Evolutionary conservation across 1,284 basidiomycete species (phyloP).

Genomic region (Takashimella koratensis): DNA sequence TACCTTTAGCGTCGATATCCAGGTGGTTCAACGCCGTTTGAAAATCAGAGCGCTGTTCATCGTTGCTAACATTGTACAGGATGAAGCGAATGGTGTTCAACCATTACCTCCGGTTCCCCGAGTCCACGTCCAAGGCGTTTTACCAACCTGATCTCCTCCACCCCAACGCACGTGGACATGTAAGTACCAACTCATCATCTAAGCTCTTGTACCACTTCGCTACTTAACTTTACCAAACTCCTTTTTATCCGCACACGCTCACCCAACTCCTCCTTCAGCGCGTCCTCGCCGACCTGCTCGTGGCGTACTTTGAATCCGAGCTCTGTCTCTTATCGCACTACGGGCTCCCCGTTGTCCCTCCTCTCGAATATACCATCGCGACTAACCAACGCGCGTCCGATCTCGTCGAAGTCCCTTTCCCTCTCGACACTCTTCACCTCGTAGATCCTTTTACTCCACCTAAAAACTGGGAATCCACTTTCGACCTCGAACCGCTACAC

Average conservation of each 20-base stretch:
- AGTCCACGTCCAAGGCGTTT: slow-evolving; percentile 36
- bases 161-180: slow-evolving; percentile 47
- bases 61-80: too few species aligned
- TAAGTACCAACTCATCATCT: too few species aligned
- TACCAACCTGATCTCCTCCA: slow-evolving; percentile 42
- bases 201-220: neutral
- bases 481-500: slow-evolving; percentile 25
- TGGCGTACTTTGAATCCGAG: slow-evolving; percentile 47
- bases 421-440: slow-evolving; percentile 32
- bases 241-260: too few species aligned
- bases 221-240: neutral
- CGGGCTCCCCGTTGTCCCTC: slow-evolving; percentile 32
- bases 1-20: too few species aligned
- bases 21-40: too few species aligned
- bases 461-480: slow-evolving; percentile 39
- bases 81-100: slow-evolving; percentile 48
- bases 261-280: slow-evolving; percentile 19
- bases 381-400: slow-evolving; percentile 23
- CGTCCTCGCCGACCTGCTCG: slow-evolving; percentile 45
- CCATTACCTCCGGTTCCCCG: slow-evolving; percentile 43
- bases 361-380: slow-evolving; percentile 28
- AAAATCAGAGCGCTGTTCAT: too few species aligned
- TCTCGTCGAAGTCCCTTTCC: slow-evolving; percentile 37
- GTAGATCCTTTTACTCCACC: slow-evolving; percentile 32
- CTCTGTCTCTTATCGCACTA: slow-evolving; percentile 41